Evolutionary conservation across 257 asterid genomes (phyloP), one percentile per base, ranked within the genome.

Genomic region (Solanum bukasovii): DNA sequence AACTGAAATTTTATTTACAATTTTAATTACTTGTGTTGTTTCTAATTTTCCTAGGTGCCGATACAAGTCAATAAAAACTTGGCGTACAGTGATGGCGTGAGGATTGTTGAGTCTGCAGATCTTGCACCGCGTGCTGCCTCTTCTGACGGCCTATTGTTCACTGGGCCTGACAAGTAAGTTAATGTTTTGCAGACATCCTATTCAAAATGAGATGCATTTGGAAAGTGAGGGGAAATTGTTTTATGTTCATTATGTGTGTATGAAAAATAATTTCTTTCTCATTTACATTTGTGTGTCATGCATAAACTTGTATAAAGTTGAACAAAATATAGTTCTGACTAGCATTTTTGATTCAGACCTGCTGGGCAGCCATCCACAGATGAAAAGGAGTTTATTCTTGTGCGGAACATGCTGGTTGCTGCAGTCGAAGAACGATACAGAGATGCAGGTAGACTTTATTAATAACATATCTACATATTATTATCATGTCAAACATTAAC

Each of bases 41-140:
- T 70, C 13, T 86, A 11, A 38, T 84, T 84, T 37, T 13, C 25
- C 25, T 86, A 93, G 94, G 94, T 91, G 44, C 92, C 95, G 7
- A 92, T 93, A 84, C 95, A 93, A 88, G 95, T 93, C 90, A 92
- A 93, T 92, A 93, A 88, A 59, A 88, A 86, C 89, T 89, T 93
- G 88, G 95, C 93, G 2, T 90, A 89, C 79, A 92, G 89, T 84
- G 95, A 93, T 86, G 94, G 94, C 85, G 89, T 93, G 88, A 93
- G 88, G 91, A 90, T 93, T 40, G 87, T 91, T 59, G 95, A 93
- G 83, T 89, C 92, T 44, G 90, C 94, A 46, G 90, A 91, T 83
- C 90, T 90, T 1, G 33, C 86, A 4, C 90, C 29, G 71, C 37
- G 8, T 35, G 20, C 85, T 27, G 85, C 87, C 37, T 9, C 91